Base-by-base conservation (phyloP, 768 basidiomycete species). In the Lentinula raphanica region DNA sequence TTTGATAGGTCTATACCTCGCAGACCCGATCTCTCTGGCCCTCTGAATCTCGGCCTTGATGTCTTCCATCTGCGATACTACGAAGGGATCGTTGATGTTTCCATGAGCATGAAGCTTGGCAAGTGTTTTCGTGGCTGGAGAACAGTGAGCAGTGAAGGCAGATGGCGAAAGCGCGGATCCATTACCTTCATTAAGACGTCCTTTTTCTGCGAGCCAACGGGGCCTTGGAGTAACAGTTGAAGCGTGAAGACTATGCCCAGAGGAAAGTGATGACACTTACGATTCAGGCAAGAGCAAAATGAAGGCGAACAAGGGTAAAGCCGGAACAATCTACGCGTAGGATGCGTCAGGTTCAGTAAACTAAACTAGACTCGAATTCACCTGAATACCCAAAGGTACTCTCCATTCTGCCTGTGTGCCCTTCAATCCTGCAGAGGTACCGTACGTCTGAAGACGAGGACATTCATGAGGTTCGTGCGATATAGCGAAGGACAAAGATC, bases 31-130 rank as follows among this genome's bases (percentile, higher is more conserved):
- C 42, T 72, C 71, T 19, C 62, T 63, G 3, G 70, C 56, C 50
- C 70, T 72, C 15, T 60, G 38, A 38, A 79, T 70, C 49, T 75
- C 74, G 5, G 71, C 71, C 36, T 71, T 68, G 58, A 79, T 77
- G 54, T 78, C 76, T 58, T 74, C 75, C n/a, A 76, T 69, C 62
- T 80, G 79, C 0, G 74, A 70, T 19, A 75, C 59, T 3, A 83
- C 81, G 56, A 83, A 80, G 0, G 70, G 61, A 58, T 84, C 82
- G 42, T 73, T 62, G 21, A 69, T 66, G 63, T 83, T 67, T 1
- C 81, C 81, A 36, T 76, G 66, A 1, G 83, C 78, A 53, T 85
- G 83, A 1, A 85, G 73, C 4, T 80, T 74, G 3, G 79, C 82
- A 28, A 84, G 74, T 19, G 72, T 73, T n/a, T 59, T 54, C 11